Base-by-base conservation (phyloP, 305 asterid species). In the Coffea humblotiana region DNA sequence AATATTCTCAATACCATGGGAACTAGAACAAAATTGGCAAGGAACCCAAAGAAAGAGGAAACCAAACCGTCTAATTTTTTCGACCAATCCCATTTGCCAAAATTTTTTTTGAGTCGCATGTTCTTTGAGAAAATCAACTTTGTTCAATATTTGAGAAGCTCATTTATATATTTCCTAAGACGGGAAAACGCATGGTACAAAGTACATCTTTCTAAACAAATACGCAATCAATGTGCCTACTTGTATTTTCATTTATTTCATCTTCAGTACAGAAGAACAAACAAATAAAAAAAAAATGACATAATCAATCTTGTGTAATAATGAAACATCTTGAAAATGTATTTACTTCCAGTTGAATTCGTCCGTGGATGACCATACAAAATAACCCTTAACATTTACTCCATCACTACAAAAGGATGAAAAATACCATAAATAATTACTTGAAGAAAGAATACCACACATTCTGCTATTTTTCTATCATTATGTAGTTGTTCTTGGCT, bases 301-400 rank as follows among this genome's bases (percentile, higher is more conserved):
- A 21, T 23, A 21, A 21, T 60, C 2, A 60, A 8, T 23, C 2
- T 27, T 60, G 8, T 23, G 7, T 23, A 21, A 60, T 37, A 37
- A 2, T 37, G 43, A 37, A 60, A 23, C n/a, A 23, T 60, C 29
- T 3, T 23, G 1, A 3, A 3, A 12, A 7, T 58, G 5, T 58
- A 18, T 43, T 23, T 74, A 56, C 63, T 6, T 3, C 66, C 65
- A 74, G 29, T 74, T 66, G 16, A 74, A 74, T 18, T 74, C 54
- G 21, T 52, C 77, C 27, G 27, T 12, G 11, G 51, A 74, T 27
- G 77, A 74, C 77, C 77, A 52, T 51, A 54, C 64, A 13, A 45
- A 74, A 8, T 74, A 52, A 14, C 77, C 77, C 66, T 74, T 74
- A 5, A 74, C 77, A 27, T 49, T 56, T 19, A 74, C 66, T 12